Conservation (phyloP, 208 protist species). For the Leishmania arabica region DNA sequence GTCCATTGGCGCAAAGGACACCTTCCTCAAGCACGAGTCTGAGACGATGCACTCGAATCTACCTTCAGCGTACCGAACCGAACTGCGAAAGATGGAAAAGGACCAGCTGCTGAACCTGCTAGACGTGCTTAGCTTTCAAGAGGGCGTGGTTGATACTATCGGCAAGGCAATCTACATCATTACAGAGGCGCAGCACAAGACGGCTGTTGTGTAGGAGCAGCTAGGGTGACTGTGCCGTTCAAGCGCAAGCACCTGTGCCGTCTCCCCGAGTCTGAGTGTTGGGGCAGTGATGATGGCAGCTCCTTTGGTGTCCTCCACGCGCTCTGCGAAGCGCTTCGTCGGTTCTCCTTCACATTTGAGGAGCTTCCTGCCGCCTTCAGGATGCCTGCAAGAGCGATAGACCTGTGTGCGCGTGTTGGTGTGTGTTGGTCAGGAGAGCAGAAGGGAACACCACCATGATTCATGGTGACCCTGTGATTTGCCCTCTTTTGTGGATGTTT, state of each 20-base stretch:
- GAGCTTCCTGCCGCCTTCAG: background rate
- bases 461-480: background rate
- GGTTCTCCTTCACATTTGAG: background rate
- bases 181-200: constrained; percentile 50
- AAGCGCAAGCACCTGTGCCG: background rate
- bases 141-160: constrained; percentile 72
- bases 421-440: background rate
- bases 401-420: background rate
- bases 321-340: background rate
- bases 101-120: constrained; percentile 81
- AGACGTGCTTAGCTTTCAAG: constrained; percentile 83
- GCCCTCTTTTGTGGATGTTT: background rate
- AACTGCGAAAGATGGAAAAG: constrained; percentile 70
- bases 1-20: constrained; percentile 79
- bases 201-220: constrained; percentile 47
- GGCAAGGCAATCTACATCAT: constrained; percentile 83
- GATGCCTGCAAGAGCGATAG: background rate
- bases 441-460: background rate
- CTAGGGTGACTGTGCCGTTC: background rate
- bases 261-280: background rate
- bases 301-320: background rate
- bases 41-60: constrained; percentile 87
- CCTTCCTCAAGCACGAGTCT: constrained; percentile 59
- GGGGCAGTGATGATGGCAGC: background rate
- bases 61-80: constrained; percentile 58